These are phyloP conservation scores for Chrysanthemum makinoi DNA, from an alignment of 129 eudicot species.

Conservation along the genomic window DNA sequence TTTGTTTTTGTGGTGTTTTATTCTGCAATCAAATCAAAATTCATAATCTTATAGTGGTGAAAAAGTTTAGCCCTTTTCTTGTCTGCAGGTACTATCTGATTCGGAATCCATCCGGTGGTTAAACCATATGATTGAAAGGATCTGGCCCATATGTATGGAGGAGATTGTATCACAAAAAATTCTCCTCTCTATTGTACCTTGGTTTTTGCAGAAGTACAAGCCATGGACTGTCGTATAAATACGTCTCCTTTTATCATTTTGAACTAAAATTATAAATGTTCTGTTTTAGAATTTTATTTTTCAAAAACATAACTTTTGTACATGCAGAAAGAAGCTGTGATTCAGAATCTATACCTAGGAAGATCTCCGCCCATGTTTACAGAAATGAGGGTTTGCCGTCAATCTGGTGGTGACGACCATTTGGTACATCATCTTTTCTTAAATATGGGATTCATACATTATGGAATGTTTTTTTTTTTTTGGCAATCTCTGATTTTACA, in stretches of 20 bases:
- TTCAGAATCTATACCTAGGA: constrained; percentile 81
- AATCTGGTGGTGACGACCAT: constrained; percentile 77
- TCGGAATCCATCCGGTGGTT: constrained; percentile 92
- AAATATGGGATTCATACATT: background rate
- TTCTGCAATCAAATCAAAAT: too few species aligned
- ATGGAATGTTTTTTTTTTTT: background rate
- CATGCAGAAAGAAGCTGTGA: constrained; percentile 56
- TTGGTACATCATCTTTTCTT: constrained; percentile 48
- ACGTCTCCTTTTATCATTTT: constrained; percentile 10
- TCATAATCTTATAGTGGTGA: too few species aligned
- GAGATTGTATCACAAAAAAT: constrained; percentile 76
- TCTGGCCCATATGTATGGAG: constrained; percentile 90
- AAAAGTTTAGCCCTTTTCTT: background rate
- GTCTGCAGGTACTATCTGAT: constrained; percentile 68
- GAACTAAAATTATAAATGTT: background rate
- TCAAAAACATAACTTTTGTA: background rate
- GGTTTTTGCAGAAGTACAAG: constrained; percentile 94
- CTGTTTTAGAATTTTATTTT: background rate
- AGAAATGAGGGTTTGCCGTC: constrained; percentile 86
- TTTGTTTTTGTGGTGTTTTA: too few species aligned
- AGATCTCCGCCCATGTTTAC: constrained; percentile 91
- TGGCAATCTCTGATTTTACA: constrained; percentile 17
- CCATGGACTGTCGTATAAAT: constrained; percentile 92
- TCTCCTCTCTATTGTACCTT: constrained; percentile 82
- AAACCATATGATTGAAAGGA: constrained; percentile 79